A percentile compares a stretch with the other conserved stretches of the same genome.
phyloP scores from a whole-genome alignment of 306 rosid genomes.

The Acacia crassicarpa region DNA sequence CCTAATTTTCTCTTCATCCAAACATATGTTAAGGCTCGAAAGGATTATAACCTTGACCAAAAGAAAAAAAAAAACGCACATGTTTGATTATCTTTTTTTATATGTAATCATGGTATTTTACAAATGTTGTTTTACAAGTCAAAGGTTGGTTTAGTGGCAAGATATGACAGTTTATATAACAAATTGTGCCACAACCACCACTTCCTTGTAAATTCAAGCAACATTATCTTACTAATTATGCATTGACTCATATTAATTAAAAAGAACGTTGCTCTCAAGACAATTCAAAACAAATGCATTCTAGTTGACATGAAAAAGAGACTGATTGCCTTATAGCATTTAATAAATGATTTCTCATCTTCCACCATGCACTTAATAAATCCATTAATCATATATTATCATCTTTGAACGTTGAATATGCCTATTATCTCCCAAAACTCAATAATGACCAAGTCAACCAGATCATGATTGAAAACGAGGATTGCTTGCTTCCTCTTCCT shows the following conservation, averaged over 20 bases:
- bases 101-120: not conserved
- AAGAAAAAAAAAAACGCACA: too few relatives aligned
- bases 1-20: too few relatives aligned
- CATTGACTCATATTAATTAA: conserved; percentile 17
- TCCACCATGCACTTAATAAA: not conserved
- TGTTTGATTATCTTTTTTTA: not conserved
- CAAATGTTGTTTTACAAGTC: not conserved
- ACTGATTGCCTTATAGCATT: not conserved
- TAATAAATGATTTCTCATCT: too few relatives aligned
- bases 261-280: not conserved
- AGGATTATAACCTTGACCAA: too few relatives aligned
- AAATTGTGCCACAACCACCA: not conserved
- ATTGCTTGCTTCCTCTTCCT: conserved; percentile 14
- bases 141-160: not conserved
- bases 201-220: not conserved
- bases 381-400: conserved; percentile 2
- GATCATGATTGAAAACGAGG: not conserved
- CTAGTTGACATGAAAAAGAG: not conserved
- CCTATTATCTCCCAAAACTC: not conserved
- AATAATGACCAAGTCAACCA: conserved; percentile 21
- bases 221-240: not conserved
- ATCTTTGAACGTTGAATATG: conserved; percentile 12
- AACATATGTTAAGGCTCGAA: too few relatives aligned
- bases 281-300: not conserved
- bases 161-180: not conserved